Base-by-base conservation (phyloP, 805 yeast genomes). In the Metschnikowia colocasiae region DNA sequence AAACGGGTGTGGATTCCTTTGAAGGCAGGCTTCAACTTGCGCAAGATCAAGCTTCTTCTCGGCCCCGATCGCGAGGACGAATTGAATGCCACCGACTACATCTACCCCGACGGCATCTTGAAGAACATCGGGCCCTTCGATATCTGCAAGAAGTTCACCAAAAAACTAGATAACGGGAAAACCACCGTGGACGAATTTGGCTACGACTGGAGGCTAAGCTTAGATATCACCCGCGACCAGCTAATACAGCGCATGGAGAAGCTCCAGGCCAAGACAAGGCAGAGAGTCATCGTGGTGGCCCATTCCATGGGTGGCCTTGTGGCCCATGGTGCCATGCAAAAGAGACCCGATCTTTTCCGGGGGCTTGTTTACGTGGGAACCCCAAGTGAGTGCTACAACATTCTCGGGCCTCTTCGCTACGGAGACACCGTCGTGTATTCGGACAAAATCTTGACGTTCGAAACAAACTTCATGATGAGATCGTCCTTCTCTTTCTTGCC, bases 221-320 rank as follows among this genome's bases (percentile, higher is more conserved):
- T 81, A 2, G 86, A 81, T 35, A 62, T 81, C 4, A 67, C 75
- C 16, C 69, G 86, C 10, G 60, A 66, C 6, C 74, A 81, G 51
- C 67, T 91, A n/a, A 67, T 65, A 29, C 64, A 73, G n/a, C 73
- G 72, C 41, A 62, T 87, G 13, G 56, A 57, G 16, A 59, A 70
- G 5, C 66, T 88, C 23, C 72, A 77, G 39, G 61, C 70, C 9
- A 58, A 64, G 22, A 78, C 77, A 0, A 80, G 80, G 15, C 76
- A 77, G 50, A 89, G 87, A 10, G 76, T 83, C 0, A 67, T 84
- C 22, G 80, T 91, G 1, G 80, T 91, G 44, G 94, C 94, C 0
- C 97, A 91, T 63, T 89, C 96, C 0, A 90, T 91, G 97, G 97
- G 97, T 45, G 97, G 97, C 0, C 61, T 91, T 29, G 76, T 91